A percentile compares a stretch with the other conserved stretches of the same genome.
Evolutionary conservation across 441 rosid genomes (phyloP).

Genomic region (Adansonia madagascariensis): DNA sequence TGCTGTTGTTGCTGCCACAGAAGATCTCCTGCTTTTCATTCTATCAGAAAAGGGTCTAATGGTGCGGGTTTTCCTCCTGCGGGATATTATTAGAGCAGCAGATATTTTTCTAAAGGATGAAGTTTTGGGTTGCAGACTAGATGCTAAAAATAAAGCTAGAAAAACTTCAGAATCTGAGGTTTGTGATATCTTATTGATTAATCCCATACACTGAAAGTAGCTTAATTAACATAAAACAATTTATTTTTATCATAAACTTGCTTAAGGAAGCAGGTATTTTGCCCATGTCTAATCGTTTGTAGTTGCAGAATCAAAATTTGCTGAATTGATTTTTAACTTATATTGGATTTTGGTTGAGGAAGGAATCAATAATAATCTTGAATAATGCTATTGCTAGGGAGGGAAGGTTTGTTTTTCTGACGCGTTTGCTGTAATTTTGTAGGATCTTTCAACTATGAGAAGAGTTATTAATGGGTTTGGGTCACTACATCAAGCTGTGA

Average conservation of each 20-base stretch:
- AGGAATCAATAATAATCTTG: neutral
- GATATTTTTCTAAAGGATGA: slow-evolving; percentile 65
- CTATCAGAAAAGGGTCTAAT: slow-evolving; percentile 79
- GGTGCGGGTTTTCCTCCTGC: slow-evolving; percentile 80
- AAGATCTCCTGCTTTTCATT: slow-evolving; percentile 85
- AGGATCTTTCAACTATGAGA: slow-evolving; percentile 51
- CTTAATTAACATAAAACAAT: neutral
- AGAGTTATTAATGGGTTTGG: slow-evolving; percentile 68
- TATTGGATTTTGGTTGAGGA: neutral
- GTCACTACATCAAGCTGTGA: slow-evolving; percentile 58
- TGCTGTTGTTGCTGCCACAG: slow-evolving; percentile 89
- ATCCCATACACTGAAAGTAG: neutral
- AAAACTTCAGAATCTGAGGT: slow-evolving; percentile 47
- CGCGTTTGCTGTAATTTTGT: slow-evolving; percentile 21
- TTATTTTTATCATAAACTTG: neutral
- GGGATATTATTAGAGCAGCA: slow-evolving; percentile 70
- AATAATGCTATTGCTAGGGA: neutral
- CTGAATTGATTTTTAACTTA: neutral
- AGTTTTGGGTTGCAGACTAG: slow-evolving; percentile 43
- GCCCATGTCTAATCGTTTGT: too few relatives aligned
- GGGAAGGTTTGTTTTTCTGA: neutral
- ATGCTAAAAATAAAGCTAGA: slow-evolving; percentile 37
- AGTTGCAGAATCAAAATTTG: neutral
- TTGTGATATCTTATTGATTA: slow-evolving; percentile 26
- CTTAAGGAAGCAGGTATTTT: neutral